Base-by-base conservation (phyloP, 805 yeast genomes). In the Myxozyma lipomycoides region DNA sequence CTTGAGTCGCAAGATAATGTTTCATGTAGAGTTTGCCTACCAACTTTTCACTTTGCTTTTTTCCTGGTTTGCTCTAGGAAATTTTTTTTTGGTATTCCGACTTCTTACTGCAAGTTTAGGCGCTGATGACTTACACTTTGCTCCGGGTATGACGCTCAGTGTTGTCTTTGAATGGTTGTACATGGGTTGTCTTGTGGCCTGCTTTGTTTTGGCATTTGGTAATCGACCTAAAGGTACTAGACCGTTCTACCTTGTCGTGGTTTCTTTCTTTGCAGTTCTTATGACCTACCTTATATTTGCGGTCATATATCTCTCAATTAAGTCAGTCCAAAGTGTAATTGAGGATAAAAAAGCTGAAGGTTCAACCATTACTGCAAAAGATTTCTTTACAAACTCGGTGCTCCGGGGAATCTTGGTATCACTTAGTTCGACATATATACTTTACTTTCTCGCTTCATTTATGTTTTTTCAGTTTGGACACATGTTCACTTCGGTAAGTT, bases 201-300 rank as follows among this genome's bases (percentile, higher is more conserved):
- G 95, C 4, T 90, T 91, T 70, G 87, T 91, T 37, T 71, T 91
- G 51, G 84, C 96, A 1, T 84, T 91, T 67, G 98, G 98, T 63
- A 91, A 91, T 67, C 82, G 95, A 32, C 98, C 98, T 1, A 79
- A 84, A 58, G 97, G 98, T 25, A 87, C 98, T 0, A 81, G 82
- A 52, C 76, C 72, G 61, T 84, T 89, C 62, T 91, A 93, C 65
- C 66, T 83, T 45, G 75, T 81, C 7, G 84, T 90, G 51, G 86
- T 86, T 26, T 68, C 78, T 15, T 79, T 90, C 62, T 91, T 91
- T 70, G 96, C 97, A 0, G 73, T 89, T 1, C 69, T 91, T 55
- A 90, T 91, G 97, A 80, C 77, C 3, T 90, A 90, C 64, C 83
- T 90, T 82, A 74, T 88, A 53, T 87, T 89, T 69, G 93, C 96